These are phyloP conservation scores for Smittium culicis DNA, from an alignment of 371 early-diverging fungal genomes.

Conservation along the genomic window DNA sequence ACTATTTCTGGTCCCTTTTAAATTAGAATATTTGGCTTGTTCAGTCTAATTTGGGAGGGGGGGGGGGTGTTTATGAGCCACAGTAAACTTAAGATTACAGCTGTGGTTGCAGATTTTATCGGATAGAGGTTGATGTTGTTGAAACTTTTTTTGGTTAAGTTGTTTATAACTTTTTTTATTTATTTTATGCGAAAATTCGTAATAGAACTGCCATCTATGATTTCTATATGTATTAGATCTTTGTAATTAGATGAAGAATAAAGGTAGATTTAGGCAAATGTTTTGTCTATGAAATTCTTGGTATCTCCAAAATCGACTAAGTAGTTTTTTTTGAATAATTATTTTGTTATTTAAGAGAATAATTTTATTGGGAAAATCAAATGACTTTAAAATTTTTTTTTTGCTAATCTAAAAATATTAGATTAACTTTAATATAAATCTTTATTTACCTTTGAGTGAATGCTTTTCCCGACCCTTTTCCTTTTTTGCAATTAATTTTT, in stretches of 20 bases:
- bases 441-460: not conserved
- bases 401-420: not conserved
- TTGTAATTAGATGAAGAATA: not conserved
- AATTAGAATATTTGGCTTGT: not conserved
- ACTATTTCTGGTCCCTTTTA: no score
- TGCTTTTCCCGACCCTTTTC: not conserved
- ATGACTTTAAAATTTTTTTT: not conserved
- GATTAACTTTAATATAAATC: not conserved
- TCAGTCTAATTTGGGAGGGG: conserved; percentile 1
- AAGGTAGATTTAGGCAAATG: not conserved
- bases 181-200: not conserved
- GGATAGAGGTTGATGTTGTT: not conserved
- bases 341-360: not conserved
- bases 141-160: not conserved
- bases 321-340: not conserved
- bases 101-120: not conserved
- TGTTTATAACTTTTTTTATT: not conserved
- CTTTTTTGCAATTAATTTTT: not conserved
- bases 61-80: not conserved
- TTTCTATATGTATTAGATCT: not conserved
- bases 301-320: not conserved
- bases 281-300: not conserved
- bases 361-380: conserved; percentile 7
- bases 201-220: not conserved
- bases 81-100: conserved; percentile 5